phyloP scores from a whole-genome alignment of 768 basidiomycete species.

The Agrocybe chaxingu region DNA sequence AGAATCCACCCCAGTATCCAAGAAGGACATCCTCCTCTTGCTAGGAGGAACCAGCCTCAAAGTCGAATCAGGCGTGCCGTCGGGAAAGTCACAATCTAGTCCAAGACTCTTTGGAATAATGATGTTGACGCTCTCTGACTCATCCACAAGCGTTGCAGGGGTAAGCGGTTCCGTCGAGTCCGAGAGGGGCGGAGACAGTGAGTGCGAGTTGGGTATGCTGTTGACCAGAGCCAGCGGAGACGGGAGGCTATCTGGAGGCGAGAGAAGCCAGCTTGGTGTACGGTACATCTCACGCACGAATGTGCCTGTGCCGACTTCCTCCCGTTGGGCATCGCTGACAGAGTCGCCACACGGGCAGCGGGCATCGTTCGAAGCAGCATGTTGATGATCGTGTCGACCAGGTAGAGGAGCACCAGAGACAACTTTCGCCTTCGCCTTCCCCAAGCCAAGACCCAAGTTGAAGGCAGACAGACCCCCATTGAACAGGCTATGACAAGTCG shows the following conservation, averaged over 20 bases:
- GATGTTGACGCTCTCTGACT: conserved; percentile 13
- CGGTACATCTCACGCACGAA: conserved; percentile 25
- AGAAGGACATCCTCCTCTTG: conserved; percentile 3
- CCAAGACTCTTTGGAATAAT: conserved; percentile 18
- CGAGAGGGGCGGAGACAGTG: not conserved
- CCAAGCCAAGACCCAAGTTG: conserved; percentile 15
- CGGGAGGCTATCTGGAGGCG: conserved; percentile 22
- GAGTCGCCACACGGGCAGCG: too few relatives aligned
- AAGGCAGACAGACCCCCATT: conserved; percentile 17
- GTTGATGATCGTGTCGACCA: not conserved
- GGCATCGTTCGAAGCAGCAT: too few relatives aligned
- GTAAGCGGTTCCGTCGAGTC: conserved; percentile 18
- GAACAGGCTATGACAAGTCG: conserved; percentile 18
- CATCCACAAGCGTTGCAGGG: conserved; percentile 20
- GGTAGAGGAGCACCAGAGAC: not conserved
- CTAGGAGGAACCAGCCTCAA: conserved; percentile 19
- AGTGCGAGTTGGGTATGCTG: not conserved
- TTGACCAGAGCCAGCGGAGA: conserved; percentile 22
- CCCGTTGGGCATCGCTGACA: not conserved
- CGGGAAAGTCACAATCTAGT: conserved; percentile 12
- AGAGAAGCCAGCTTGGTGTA: conserved; percentile 24
- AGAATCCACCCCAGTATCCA: conserved; percentile 6
- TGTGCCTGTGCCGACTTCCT: conserved; percentile 17
- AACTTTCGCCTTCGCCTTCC: conserved; percentile 8
- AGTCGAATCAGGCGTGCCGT: conserved; percentile 19